A percentile compares a stretch with the other conserved stretches of the same genome.
These are phyloP conservation scores for Parsonsia alboflavescens DNA, from an alignment of 257 asterid species.

Conservation along the genomic window DNA sequence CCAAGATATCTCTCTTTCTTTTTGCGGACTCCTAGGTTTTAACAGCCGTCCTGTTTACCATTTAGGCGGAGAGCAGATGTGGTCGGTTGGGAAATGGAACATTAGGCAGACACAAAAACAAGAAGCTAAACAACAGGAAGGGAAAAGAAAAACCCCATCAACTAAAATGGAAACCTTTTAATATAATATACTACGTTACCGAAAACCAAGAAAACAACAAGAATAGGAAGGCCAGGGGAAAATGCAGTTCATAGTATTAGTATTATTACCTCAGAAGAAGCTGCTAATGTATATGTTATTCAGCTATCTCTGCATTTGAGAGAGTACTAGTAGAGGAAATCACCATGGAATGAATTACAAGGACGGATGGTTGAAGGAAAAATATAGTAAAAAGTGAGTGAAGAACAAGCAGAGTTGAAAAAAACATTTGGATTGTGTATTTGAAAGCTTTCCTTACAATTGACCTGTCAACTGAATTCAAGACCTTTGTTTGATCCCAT, in stretches of 20 bases:
- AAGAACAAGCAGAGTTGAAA: not conserved
- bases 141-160: not conserved
- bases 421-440: constrained; percentile 12
- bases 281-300: not conserved
- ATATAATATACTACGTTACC: not conserved
- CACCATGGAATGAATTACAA: no score
- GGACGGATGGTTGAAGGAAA: not conserved
- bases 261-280: constrained; percentile 6
- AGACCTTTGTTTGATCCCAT: constrained; percentile 23
- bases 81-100: not conserved
- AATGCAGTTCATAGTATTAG: not conserved
- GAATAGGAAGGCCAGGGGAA: not conserved
- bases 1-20: not conserved
- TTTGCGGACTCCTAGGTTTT: not conserved
- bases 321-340: not conserved
- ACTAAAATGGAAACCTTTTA: no score
- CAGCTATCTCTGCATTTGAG: not conserved
- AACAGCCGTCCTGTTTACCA: not conserved
- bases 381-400: not conserved
- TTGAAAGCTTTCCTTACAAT: constrained; percentile 18
- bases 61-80: not conserved
- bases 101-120: not conserved
- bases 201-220: not conserved
- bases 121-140: not conserved
- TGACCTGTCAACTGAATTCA: constrained; percentile 43